phyloP scores from a whole-genome alignment of 805 yeast species.

The Teunomyces aglyptinius region DNA sequence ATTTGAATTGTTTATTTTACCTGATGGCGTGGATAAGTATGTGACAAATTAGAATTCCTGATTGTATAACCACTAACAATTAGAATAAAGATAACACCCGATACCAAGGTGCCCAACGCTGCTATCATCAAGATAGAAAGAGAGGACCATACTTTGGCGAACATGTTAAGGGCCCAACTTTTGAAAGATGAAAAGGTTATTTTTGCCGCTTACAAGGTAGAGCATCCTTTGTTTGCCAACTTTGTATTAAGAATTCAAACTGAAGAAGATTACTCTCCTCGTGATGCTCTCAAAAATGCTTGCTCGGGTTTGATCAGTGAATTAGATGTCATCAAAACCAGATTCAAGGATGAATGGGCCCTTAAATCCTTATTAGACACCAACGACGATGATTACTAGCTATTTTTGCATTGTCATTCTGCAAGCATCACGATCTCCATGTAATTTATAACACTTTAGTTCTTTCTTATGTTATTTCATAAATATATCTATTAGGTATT shows the following conservation, averaged over 20 bases:
- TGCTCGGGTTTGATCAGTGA: constrained; percentile 81
- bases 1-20: constrained; percentile 91
- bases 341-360: constrained; percentile 91
- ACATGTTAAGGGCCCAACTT: constrained; percentile 81
- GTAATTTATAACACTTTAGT: constrained; percentile 1
- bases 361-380: constrained; percentile 69
- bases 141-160: constrained; percentile 97
- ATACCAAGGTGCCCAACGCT: constrained; percentile 92
- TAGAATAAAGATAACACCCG: constrained; percentile 84
- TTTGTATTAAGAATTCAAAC: constrained; percentile 94
- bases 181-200: constrained; percentile 85
- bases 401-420: not conserved
- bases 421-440: constrained; percentile 2
- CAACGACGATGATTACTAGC: constrained; percentile 34
- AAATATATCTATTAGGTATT: constrained; percentile 3
- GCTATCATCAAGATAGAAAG: constrained; percentile 90
- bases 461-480: not conserved
- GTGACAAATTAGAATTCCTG: constrained; percentile 24
- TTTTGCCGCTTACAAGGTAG: constrained; percentile 96
- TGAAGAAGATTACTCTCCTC: constrained; percentile 90
- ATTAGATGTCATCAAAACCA: constrained; percentile 67
- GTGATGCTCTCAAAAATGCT: constrained; percentile 86
- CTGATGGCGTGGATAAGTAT: constrained; percentile 95
- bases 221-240: constrained; percentile 95
- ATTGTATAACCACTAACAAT: constrained; percentile 1